Conservation (phyloP, 108 stramenopile species). For the Skeletonema potamos region DNA sequence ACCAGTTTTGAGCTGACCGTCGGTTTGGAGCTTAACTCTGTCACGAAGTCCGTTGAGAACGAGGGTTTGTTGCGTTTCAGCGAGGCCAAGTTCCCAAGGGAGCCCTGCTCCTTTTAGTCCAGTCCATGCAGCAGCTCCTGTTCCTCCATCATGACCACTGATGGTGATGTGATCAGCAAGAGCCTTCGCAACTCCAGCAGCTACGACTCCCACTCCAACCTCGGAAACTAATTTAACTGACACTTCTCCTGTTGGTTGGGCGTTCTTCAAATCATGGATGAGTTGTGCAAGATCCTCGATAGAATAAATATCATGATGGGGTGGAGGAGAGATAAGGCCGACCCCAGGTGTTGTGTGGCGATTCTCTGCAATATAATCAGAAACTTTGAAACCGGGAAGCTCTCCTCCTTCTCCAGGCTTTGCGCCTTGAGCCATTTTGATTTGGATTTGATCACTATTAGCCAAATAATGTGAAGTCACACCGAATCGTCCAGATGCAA, state of each 20-base stretch:
- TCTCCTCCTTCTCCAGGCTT: conserved; percentile 98
- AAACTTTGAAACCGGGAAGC: conserved; percentile 94
- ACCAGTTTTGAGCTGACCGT: conserved; percentile 94
- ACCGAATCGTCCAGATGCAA: conserved; percentile 94
- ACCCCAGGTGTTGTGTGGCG: conserved; percentile 94
- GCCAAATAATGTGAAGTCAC: conserved; percentile 96
- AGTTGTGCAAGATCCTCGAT: conserved; percentile 97
- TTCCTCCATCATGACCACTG: conserved; percentile 94
- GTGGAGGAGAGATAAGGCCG: conserved; percentile 94
- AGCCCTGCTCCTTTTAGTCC: conserved; percentile 92
- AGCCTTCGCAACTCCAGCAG: conserved; percentile 96
- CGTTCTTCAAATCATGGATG: conserved; percentile 96
- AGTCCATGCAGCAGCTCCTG: conserved; percentile 95
- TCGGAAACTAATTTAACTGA: conserved; percentile 98
- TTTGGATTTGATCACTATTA: conserved; percentile 96
- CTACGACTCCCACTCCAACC: conserved; percentile 97
- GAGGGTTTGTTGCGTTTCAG: conserved; percentile 94
- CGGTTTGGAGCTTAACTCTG: conserved; percentile 90
- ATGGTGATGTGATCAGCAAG: conserved; percentile 93
- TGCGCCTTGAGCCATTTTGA: conserved; percentile 98
- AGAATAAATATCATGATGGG: conserved; percentile 97
- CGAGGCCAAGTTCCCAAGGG: conserved; percentile 96
- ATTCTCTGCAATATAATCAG: conserved; percentile 91
- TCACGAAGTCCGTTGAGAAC: conserved; percentile 92
- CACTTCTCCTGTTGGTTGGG: conserved; percentile 92